Evolutionary conservation across 1,284 basidiomycete genomes (phyloP).

Genomic region (Ustilago cynodontis): DNA sequence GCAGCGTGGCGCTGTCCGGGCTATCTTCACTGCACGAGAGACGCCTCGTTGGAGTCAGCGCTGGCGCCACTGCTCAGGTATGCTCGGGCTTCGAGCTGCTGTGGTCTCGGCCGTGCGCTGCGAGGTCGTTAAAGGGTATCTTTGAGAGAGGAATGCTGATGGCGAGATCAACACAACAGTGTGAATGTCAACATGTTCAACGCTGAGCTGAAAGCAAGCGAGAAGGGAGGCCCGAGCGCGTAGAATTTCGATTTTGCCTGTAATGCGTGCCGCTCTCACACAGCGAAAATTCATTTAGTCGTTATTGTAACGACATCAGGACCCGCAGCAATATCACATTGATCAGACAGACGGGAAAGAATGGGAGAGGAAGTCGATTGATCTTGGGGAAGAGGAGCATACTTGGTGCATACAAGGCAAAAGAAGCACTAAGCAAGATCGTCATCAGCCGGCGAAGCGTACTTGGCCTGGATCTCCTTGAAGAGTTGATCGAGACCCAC

Average conservation of each 20-base stretch:
- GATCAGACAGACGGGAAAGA: background rate
- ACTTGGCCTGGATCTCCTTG: slow-evolving; percentile 25
- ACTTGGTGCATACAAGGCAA: background rate
- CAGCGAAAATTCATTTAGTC: background rate
- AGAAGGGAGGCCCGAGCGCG: slow-evolving; percentile 2
- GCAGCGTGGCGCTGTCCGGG: background rate
- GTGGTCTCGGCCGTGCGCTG: background rate
- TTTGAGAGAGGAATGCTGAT: background rate
- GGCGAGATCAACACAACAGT: background rate
- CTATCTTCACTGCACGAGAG: slow-evolving; percentile 7
- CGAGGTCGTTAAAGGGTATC: background rate
- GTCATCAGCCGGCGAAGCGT: background rate
- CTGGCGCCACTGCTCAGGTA: background rate
- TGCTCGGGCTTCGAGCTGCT: background rate
- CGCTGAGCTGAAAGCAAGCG: background rate
- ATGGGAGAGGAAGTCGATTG: background rate
- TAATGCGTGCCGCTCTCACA: slow-evolving; percentile 1
- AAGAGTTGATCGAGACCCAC: slow-evolving; percentile 8
- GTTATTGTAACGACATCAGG: background rate
- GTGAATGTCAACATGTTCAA: background rate
- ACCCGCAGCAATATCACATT: background rate
- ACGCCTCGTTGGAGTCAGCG: background rate
- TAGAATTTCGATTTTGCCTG: background rate
- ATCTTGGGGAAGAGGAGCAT: background rate
- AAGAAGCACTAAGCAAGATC: background rate